Evolutionary conservation across 257 asterid species (phyloP), one percentile per base, ranked within the genome.

Genomic region (Jaltomata sinuosa): DNA sequence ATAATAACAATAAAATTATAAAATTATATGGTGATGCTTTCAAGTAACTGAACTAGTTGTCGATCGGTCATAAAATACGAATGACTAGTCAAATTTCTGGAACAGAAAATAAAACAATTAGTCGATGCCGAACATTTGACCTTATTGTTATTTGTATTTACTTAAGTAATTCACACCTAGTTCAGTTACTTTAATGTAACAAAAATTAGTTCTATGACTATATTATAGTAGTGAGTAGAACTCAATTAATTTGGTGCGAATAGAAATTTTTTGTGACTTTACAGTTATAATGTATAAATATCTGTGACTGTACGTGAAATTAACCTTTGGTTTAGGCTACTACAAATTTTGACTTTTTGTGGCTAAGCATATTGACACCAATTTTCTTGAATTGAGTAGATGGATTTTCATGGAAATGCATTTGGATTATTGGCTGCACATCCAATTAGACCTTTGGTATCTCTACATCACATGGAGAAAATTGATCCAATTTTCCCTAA

Each of bases 401-500:
- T 94, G 85, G 98, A 94, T 85, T 80, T 93, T 82, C 91, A 96
- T 29, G 98, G 97, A 62, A 84, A 92, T 87, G 67, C 93, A 79
- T 90, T 92, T 68, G 98, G 98, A 47, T 85, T 93, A 84, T 93
- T 94, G 59, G 84, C 95, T 9, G 90, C 97, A 8, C 98, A 94
- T 87, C 97, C 97, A 34, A 67, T 91, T 82, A 87, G 94, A 0
- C 95, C 89, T 22, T 71, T 91, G 19, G 90, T 93, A 45, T 93
- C 98, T 67, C 89, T 94, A 68, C 98, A 94, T 87, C 97, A 94
- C 87, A 88, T 94, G 86, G 98, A 94, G 87, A 93, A 91, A 22
- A 87, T 87, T 21, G 91, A 93, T 27, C 95, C 98, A 38, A 88
- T 93, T 52, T 94, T 94, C 87, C 97, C 97, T 49, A 88, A 87